Percentiles rank a stretch among this genome's conserved stretches.
phyloP scores from a whole-genome alignment of 2,329 filamentous ascomycete species.

The Pseudohalonectria lignicola region DNA sequence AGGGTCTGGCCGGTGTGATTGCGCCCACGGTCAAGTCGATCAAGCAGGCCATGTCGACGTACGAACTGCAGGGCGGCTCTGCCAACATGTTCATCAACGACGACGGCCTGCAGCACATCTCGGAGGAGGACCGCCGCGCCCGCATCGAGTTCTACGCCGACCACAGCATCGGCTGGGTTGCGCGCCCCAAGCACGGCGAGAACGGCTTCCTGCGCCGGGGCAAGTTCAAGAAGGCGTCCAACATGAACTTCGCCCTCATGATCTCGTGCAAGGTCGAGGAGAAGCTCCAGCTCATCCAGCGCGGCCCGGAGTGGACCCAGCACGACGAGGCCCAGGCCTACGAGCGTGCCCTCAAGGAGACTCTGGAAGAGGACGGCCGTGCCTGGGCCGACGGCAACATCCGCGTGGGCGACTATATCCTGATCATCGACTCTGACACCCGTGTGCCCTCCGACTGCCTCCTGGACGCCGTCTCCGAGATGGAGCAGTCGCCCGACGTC shows the following conservation, averaged over 20 bases:
- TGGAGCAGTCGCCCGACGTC: constrained; percentile 70
- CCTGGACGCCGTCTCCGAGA: constrained; percentile 68
- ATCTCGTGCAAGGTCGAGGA: constrained; percentile 62
- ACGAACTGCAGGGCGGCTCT: constrained; percentile 67
- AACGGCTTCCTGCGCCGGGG: constrained; percentile 51
- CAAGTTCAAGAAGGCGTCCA: constrained; percentile 62
- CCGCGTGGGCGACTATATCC: constrained; percentile 73
- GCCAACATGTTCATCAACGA: constrained; percentile 71
- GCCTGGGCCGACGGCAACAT: constrained; percentile 81
- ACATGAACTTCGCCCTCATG: constrained; percentile 63
- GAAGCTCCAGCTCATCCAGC: constrained; percentile 45
- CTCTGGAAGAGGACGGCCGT: constrained; percentile 55
- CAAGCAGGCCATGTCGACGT: constrained; percentile 67
- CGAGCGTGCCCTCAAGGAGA: constrained; percentile 51
- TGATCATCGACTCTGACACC: constrained; percentile 70
- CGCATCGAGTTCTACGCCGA: constrained; percentile 60
- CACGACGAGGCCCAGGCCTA: constrained; percentile 58
- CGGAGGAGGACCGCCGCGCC: constrained; percentile 48
- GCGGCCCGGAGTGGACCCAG: constrained; percentile 53
- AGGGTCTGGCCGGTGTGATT: constrained; percentile 66
- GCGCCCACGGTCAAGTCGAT: constrained; percentile 66
- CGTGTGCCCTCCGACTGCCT: constrained; percentile 69
- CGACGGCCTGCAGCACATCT: constrained; percentile 59
- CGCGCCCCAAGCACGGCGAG: constrained; percentile 52
- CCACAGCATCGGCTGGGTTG: constrained; percentile 60